Conservation (phyloP, 2,329 filamentous ascomycete species). For the Colletotrichum sublineola region DNA sequence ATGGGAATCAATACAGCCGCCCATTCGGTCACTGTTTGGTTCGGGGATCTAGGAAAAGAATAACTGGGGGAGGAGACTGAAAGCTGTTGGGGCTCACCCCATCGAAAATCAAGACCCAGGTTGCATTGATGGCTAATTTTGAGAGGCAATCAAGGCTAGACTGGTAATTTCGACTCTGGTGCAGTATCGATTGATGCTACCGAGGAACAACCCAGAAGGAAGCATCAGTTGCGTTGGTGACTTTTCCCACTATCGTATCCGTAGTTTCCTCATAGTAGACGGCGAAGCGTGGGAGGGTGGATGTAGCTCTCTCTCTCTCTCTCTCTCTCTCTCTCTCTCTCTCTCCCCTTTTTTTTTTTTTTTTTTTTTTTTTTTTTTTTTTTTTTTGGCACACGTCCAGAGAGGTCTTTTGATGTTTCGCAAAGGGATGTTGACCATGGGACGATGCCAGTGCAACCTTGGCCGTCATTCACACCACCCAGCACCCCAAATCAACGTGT, state of each 20-base stretch:
- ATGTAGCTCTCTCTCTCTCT: neutral
- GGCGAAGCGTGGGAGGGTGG: slow-evolving; percentile 14
- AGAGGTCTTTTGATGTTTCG: slow-evolving; percentile 9
- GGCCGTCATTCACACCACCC: slow-evolving; percentile 5
- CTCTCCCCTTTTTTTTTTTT: too few species aligned
- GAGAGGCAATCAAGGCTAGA: slow-evolving; percentile 37
- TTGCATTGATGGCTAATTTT: slow-evolving; percentile 40
- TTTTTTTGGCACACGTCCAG: slow-evolving; percentile 5
- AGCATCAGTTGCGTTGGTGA: neutral
- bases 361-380: too few species aligned
- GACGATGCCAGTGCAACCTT: neutral
- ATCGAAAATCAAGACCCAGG: slow-evolving; percentile 25
- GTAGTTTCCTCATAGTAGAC: neutral
- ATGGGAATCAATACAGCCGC: neutral
- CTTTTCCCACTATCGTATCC: neutral
- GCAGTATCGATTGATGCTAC: slow-evolving; percentile 19
- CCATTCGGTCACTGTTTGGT: slow-evolving; percentile 1
- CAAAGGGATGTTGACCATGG: neutral
- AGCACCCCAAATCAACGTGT: neutral
- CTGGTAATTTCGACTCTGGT: slow-evolving; percentile 30
- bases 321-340: too few species aligned
- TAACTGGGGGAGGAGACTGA: neutral
- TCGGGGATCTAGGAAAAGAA: slow-evolving; percentile 7
- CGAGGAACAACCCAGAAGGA: slow-evolving; percentile 5
- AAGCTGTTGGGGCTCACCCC: slow-evolving; percentile 25